Evolutionary conservation across 805 yeast genomes (phyloP).

Genomic region (Candida adriatica): DNA sequence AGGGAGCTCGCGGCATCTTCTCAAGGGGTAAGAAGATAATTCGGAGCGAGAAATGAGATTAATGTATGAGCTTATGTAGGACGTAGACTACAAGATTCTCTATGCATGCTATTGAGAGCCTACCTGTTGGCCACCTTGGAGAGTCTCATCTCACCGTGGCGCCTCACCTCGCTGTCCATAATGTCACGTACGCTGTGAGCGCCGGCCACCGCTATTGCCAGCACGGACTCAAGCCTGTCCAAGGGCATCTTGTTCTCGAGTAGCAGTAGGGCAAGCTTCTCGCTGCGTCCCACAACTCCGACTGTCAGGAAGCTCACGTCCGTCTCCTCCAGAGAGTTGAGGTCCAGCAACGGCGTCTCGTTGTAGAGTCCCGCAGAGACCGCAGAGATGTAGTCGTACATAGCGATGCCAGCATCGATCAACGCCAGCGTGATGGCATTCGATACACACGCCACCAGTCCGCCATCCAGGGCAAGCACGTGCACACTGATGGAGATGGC

Average conservation of each 20-base stretch:
- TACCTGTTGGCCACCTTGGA: conserved; percentile 31
- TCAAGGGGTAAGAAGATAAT: conserved; percentile 49
- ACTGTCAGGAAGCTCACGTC: conserved; percentile 78
- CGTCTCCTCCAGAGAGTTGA: conserved; percentile 73
- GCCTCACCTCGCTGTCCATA: conserved; percentile 81
- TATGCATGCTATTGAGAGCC: too few species aligned
- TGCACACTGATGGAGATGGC: conserved; percentile 68
- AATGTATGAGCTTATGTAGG: too few species aligned
- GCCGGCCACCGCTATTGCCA: conserved; percentile 84
- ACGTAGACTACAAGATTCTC: too few species aligned
- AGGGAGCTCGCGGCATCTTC: conserved; percentile 50
- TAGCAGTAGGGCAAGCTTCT: conserved; percentile 67
- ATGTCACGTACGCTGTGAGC: conserved; percentile 73
- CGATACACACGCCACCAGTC: conserved; percentile 67
- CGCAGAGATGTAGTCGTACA: conserved; percentile 85
- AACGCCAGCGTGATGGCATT: conserved; percentile 87
- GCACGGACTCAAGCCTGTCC: conserved; percentile 66
- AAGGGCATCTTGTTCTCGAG: conserved; percentile 82
- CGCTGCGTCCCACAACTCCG: conserved; percentile 79
- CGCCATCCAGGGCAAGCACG: conserved; percentile 88
- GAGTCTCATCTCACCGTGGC: conserved; percentile 57
- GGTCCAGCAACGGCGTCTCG: conserved; percentile 71
- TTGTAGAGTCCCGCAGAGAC: conserved; percentile 77
- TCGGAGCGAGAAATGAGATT: too few species aligned
- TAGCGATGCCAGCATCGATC: conserved; percentile 91